Evolutionary conservation across 441 rosid genomes (phyloP), one percentile per base, ranked within the genome.

Genomic region (Pelargonium myrrhifolium): DNA sequence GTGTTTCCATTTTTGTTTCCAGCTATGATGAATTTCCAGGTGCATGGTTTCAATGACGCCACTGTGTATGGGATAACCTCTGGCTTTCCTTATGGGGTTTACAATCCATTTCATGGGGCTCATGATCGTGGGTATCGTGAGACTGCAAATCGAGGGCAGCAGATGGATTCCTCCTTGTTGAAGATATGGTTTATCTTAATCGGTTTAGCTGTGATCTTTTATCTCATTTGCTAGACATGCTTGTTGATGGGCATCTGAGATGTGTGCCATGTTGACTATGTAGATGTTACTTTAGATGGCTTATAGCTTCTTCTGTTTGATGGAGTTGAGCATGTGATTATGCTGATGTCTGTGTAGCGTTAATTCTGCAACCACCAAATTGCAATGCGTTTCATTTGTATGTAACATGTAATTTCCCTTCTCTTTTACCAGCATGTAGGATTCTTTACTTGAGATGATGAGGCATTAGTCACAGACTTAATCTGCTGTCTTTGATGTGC

Each of bases 21-120:
- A 8, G 58, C 58, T 17, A 51, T 51, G 58, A 15, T 51, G 67
- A 87, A 89, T 72, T 72, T 87, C 62, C 93, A 87, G 47, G 79
- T 84, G 26, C 88, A 90, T 68, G 93, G 92, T n/a, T 84, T 84
- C 68, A 83, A 83, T 0, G 83, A 83, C 69, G 85, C 92, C 0
- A 73, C 84, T 0, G 80, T 80, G n/a, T 87, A 85, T 68, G 88
- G 94, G 22, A 74, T 85, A 4, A 66, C 88, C n/a, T 66, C 85
- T 4, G 90, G 85, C 15, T 83, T 79, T 65, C 90, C 92, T 31
- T 69, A 75, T 47, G 90, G 87, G 10, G 78, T 79, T 69, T 11
- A n/a, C 35, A 85, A 77, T 28, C 58, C 58, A 21, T 51, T 51
- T 51, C 58, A 51, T 14, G 58, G 58, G 18, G 58, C 21, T 1